Evolutionary conservation across 2,329 filamentous ascomycete genomes (phyloP).

Genomic region (Xylariales sp.): DNA sequence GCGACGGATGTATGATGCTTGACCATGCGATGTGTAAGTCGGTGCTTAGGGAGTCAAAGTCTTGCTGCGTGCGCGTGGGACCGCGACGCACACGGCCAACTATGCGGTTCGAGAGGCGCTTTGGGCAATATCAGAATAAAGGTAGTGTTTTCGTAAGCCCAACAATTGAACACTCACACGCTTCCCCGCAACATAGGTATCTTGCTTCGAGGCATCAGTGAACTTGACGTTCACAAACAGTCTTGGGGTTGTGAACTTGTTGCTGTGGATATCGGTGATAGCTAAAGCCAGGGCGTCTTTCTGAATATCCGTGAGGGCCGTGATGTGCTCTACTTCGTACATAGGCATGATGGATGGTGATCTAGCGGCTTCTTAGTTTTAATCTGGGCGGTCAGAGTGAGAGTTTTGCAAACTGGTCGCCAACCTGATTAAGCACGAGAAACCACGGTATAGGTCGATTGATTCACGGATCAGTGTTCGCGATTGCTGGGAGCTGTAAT

Average conservation of each 20-base stretch:
- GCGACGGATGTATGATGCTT: slow-evolving; percentile 1
- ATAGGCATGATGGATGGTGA: slow-evolving; percentile 37
- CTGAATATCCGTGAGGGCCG: slow-evolving; percentile 26
- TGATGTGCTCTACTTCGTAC: slow-evolving; percentile 37
- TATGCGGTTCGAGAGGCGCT: slow-evolving; percentile 7
- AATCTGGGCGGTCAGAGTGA: too few relatives aligned
- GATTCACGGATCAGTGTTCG: too few relatives aligned
- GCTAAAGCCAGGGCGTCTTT: slow-evolving; percentile 31
- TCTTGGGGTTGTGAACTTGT: slow-evolving; percentile 34
- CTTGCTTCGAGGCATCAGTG: slow-evolving; percentile 19
- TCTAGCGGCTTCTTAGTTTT: too few relatives aligned
- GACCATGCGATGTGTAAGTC: slow-evolving; percentile 5
- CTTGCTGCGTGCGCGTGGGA: slow-evolving; percentile 1
- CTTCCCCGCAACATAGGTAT: slow-evolving; percentile 32
- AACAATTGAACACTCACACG: slow-evolving; percentile 12
- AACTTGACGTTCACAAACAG: slow-evolving; percentile 41
- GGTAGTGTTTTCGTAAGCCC: background rate
- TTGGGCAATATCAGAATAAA: too few relatives aligned
- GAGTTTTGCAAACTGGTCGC: too few relatives aligned
- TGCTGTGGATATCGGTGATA: slow-evolving; percentile 36
- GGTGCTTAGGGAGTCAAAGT: slow-evolving; percentile 6
- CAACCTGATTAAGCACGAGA: too few relatives aligned
- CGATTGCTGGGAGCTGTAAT: too few relatives aligned
- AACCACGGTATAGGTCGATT: too few relatives aligned
- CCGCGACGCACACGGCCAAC: slow-evolving; percentile 2